Evolutionary conservation across 768 basidiomycete species (phyloP).

Genomic region (Boletus tomentosulus): DNA sequence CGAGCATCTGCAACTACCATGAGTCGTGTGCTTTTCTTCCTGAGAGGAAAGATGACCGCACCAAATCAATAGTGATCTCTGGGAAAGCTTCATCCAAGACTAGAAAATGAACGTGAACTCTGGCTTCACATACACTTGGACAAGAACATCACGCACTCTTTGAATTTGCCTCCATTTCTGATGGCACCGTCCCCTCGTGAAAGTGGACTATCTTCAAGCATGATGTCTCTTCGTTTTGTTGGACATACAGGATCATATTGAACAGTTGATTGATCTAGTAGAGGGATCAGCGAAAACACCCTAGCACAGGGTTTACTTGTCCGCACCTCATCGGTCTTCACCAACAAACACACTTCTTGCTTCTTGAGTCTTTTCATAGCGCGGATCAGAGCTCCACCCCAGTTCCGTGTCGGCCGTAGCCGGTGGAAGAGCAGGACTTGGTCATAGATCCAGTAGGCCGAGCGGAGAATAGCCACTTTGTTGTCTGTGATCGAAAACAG

Average conservation of each 20-base stretch:
- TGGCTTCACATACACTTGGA: not conserved
- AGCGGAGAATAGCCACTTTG: conserved; percentile 50
- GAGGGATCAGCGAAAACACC: not conserved
- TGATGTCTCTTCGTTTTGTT: conserved; percentile 65
- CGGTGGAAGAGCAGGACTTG: conserved; percentile 49
- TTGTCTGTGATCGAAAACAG: conserved; percentile 50
- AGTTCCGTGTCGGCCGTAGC: conserved; percentile 34
- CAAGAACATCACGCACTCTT: conserved; percentile 40
- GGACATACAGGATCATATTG: conserved; percentile 62
- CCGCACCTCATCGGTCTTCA: conserved; percentile 62
- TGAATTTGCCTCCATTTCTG: conserved; percentile 69
- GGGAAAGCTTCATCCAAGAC: conserved; percentile 64
- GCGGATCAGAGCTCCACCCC: conserved; percentile 41
- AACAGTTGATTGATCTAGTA: conserved; percentile 61
- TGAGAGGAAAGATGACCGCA: conserved; percentile 20
- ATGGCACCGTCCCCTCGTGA: conserved; percentile 53
- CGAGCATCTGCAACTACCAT: conserved; percentile 36
- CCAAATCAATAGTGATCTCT: conserved; percentile 58
- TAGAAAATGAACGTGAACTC: conserved; percentile 13
- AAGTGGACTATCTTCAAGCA: conserved; percentile 69
- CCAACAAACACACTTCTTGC: conserved; percentile 57
- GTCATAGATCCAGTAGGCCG: conserved; percentile 60
- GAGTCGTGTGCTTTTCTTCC: not conserved
- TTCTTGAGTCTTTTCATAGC: conserved; percentile 44
- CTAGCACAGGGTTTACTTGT: not conserved